These are phyloP conservation scores for Fremontodendron californicum DNA, from an alignment of 345 rosid genomes.

Conservation along the genomic window DNA sequence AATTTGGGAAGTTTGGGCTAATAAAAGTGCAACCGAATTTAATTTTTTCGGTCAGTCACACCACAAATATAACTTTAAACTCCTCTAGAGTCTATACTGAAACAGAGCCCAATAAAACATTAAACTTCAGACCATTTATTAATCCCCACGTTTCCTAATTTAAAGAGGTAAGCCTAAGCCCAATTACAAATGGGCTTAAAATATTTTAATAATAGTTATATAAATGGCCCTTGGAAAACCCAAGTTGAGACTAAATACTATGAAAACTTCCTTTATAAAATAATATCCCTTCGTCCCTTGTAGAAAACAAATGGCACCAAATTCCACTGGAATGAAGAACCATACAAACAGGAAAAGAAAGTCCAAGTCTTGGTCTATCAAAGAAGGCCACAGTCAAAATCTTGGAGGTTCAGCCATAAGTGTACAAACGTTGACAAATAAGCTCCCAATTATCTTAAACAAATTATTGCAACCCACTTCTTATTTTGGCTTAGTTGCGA, in stretches of 20 bases:
- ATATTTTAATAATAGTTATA: too few species aligned
- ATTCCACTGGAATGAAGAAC: background rate
- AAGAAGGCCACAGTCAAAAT: background rate
- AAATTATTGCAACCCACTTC: background rate
- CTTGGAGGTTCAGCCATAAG: background rate
- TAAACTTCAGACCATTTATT: too few species aligned
- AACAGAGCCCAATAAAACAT: too few species aligned
- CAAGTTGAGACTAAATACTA: background rate
- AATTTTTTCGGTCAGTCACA: too few species aligned
- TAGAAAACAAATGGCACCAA: background rate
- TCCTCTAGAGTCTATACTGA: too few species aligned
- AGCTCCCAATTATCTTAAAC: background rate
- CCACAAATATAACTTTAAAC: too few species aligned
- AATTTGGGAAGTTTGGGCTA: background rate
- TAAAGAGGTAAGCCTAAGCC: background rate
- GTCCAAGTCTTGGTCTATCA: background rate
- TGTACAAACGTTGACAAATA: constrained; percentile 34
- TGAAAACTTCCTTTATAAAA: too few species aligned
- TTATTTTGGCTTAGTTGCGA: background rate
- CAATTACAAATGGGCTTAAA: background rate
- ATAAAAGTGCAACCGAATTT: background rate
- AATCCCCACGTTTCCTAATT: too few species aligned
- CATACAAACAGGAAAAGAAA: background rate
- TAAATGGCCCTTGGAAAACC: background rate
- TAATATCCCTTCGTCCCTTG: background rate